Conservation (phyloP, 2,329 filamentous ascomycete genomes). For the Thelonectria olida region DNA sequence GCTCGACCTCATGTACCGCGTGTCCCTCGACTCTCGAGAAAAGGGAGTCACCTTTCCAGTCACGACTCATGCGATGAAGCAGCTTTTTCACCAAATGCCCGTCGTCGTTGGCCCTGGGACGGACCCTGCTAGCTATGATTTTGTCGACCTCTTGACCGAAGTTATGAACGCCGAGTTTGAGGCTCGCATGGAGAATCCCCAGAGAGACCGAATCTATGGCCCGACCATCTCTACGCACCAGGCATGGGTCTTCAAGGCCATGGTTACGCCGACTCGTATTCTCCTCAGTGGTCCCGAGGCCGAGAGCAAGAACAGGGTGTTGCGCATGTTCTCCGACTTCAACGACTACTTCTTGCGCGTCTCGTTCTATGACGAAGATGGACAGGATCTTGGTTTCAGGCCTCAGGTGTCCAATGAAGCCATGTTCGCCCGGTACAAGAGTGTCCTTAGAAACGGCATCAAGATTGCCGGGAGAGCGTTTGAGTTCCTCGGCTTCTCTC, state of each 20-base stretch:
- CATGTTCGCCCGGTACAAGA: constrained; percentile 69
- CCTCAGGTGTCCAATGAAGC: constrained; percentile 53
- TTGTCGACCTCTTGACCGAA: constrained; percentile 50
- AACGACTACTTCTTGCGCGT: constrained; percentile 75
- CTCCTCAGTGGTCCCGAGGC: constrained; percentile 68
- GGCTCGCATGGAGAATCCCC: constrained; percentile 38
- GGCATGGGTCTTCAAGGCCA: constrained; percentile 62
- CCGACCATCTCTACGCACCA: constrained; percentile 49
- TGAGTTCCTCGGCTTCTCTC: constrained; percentile 79
- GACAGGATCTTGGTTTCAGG: constrained; percentile 69
- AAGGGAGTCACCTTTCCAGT: constrained; percentile 47
- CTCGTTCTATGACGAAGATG: constrained; percentile 78
- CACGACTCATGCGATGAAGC: constrained; percentile 63
- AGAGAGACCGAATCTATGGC: constrained; percentile 40
- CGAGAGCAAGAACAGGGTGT: constrained; percentile 75
- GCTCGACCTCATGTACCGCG: constrained; percentile 51
- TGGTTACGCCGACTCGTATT: constrained; percentile 68
- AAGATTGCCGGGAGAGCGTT: constrained; percentile 70
- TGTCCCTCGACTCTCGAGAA: constrained; percentile 39
- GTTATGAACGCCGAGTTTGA: constrained; percentile 53
- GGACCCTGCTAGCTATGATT: constrained; percentile 53
- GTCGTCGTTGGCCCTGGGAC: constrained; percentile 61
- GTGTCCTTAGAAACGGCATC: constrained; percentile 67
- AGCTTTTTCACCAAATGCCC: constrained; percentile 60
- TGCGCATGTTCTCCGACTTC: constrained; percentile 70